Evolutionary conservation across 768 basidiomycete species (phyloP), one percentile per base, ranked within the genome.

Genomic region (Hemileccinum rubropunctum): DNA sequence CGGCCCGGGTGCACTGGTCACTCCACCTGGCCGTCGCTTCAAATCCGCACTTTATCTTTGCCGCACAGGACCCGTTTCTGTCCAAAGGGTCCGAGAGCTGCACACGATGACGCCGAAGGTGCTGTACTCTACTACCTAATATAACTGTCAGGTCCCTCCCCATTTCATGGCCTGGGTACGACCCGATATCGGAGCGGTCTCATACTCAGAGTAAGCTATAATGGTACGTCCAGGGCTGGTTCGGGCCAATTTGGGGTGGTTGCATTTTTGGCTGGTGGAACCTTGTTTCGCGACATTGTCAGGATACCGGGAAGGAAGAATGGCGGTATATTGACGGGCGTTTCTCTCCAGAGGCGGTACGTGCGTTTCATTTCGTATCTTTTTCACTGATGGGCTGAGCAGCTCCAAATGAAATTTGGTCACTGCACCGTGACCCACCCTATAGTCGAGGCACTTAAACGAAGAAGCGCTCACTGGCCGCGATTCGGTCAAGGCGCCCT

Each of bases 341-440:
- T 32, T 37, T 40, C 37, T 36, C 23, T 4, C 17, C 8, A 20
- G 38, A 45, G 55, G 59, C 59, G n/a, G 44, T 60, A 48, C 54
- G 1, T 11, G 36, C 18, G 36, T 12, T 18, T 37, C 39, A 34
- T 47, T 20, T 42, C n/a, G 35, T 26, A 26, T 42, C 20, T 38
- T 54, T 46, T 36, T 14, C 36, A 41, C 43, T 59, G 57, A 48
- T 57, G 57, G 49, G 40, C 47, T 45, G 56, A 18, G 48, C 36
- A 56, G 15, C n/a, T n/a, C n/a, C 6, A 45, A 15, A 27, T 57
- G 42, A 53, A 57, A 58, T 26, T 20, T n/a, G 37, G 42, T 56
- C 6, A 18, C 13, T 46, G 15, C 17, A 27, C 17, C 17, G 9
- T 20, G 36, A 3, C 36, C 17, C 36, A 37, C 10, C 10, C 18